These are phyloP conservation scores for Verbascum thapsus DNA, from an alignment of 257 asterid genomes.

Conservation along the genomic window DNA sequence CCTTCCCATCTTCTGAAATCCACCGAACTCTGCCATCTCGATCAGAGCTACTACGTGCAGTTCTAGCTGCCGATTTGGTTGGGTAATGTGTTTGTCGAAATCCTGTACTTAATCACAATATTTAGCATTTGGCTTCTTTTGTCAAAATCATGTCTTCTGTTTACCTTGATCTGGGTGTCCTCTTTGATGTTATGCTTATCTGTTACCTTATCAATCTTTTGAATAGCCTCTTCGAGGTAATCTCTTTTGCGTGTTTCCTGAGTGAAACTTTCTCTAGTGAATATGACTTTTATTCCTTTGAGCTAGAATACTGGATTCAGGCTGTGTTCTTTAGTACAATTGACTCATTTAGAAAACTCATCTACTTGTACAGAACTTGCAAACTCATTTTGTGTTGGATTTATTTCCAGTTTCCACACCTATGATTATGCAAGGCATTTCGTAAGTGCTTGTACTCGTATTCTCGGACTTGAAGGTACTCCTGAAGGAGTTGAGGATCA, in stretches of 20 bases:
- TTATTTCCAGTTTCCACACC: slow-evolving; percentile 81
- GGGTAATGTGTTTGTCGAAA: slow-evolving; percentile 51
- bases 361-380: slow-evolving; percentile 25
- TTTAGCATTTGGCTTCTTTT: neutral
- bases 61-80: slow-evolving; percentile 87
- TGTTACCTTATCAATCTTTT: slow-evolving; percentile 11
- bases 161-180: slow-evolving; percentile 7
- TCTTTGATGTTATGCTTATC: neutral
- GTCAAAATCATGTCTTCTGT: neutral
- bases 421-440: slow-evolving; percentile 96
- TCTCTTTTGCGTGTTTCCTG: slow-evolving; percentile 14
- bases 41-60: slow-evolving; percentile 78
- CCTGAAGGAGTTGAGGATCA: slow-evolving; percentile 98
- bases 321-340: slow-evolving; percentile 12
- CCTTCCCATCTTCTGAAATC: slow-evolving; percentile 95
- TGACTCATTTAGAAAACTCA: neutral
- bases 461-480: slow-evolving; percentile 95
- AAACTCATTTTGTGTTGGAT: slow-evolving; percentile 30
- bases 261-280: slow-evolving; percentile 7
- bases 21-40: slow-evolving; percentile 95
- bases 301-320: slow-evolving; percentile 2
- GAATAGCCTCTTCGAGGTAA: slow-evolving; percentile 10
- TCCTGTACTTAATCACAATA: slow-evolving; percentile 4
- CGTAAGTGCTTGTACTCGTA: slow-evolving; percentile 95
- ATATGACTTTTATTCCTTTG: slow-evolving; percentile 6